These are phyloP conservation scores for Singerocomus rubriflavus DNA, from an alignment of 1,284 basidiomycete genomes.

Conservation along the genomic window DNA sequence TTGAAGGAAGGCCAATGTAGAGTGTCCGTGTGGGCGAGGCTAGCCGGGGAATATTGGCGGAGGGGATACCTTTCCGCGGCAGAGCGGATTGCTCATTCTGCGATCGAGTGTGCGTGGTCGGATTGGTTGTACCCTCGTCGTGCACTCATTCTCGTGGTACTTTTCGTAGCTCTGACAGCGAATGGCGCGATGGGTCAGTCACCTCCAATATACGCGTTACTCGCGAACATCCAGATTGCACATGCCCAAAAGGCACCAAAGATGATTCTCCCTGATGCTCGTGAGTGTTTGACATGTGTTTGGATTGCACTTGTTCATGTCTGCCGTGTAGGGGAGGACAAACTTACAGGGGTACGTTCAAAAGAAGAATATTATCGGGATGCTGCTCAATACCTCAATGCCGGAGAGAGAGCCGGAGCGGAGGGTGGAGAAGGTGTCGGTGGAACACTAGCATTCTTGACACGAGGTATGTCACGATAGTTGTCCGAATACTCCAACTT, in stretches of 20 bases:
- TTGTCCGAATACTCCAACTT: slow-evolving; percentile 4
- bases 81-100: slow-evolving; percentile 62
- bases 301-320: slow-evolving; percentile 4
- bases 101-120: slow-evolving; percentile 55
- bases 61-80: slow-evolving; percentile 65
- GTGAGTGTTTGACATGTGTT: slow-evolving; percentile 42
- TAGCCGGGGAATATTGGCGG: slow-evolving; percentile 78
- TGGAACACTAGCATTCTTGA: slow-evolving; percentile 59
- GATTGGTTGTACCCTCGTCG: neutral
- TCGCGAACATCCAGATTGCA: slow-evolving; percentile 81
- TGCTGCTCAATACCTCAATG: slow-evolving; percentile 69
- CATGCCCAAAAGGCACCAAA: slow-evolving; percentile 81
- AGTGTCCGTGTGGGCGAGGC: slow-evolving; percentile 70
- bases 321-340: slow-evolving; percentile 62
- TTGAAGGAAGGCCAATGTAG: slow-evolving; percentile 66
- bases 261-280: slow-evolving; percentile 64
- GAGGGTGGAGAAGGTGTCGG: slow-evolving; percentile 51
- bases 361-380: slow-evolving; percentile 71
- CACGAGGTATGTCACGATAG: slow-evolving; percentile 49
- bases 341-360: slow-evolving; percentile 53
- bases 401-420: slow-evolving; percentile 51
- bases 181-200: slow-evolving; percentile 46
- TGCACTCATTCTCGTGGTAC: neutral
- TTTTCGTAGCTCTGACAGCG: slow-evolving; percentile 48
- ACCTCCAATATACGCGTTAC: slow-evolving; percentile 70